A percentile compares a stretch with the other conserved stretches of the same genome.
Evolutionary conservation across 805 yeast genomes (phyloP).

Genomic region (Lipomyces mesembrius): DNA sequence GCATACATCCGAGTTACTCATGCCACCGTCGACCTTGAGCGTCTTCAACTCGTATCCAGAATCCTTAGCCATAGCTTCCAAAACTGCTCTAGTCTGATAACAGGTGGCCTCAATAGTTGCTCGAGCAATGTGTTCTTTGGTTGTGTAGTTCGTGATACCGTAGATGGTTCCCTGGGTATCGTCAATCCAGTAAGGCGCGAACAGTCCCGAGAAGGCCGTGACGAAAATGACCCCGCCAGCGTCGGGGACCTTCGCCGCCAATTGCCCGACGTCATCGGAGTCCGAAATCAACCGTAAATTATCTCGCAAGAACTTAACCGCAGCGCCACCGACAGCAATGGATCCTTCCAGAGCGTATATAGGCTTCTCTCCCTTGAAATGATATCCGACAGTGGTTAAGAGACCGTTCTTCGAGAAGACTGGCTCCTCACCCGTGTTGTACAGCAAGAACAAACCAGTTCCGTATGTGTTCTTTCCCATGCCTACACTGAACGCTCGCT

Average conservation of each 20-base stretch:
- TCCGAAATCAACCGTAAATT: slow-evolving; percentile 79
- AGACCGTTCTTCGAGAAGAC: slow-evolving; percentile 79
- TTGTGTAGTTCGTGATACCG: slow-evolving; percentile 91
- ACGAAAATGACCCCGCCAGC: slow-evolving; percentile 93
- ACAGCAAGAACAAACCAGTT: slow-evolving; percentile 89
- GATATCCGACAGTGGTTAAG: slow-evolving; percentile 85
- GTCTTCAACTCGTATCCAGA: slow-evolving; percentile 62
- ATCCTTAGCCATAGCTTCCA: slow-evolving; percentile 87
- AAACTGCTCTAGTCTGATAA: slow-evolving; percentile 87
- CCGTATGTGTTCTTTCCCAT: slow-evolving; percentile 96
- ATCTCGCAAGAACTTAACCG: slow-evolving; percentile 92
- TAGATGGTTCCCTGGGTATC: slow-evolving; percentile 90
- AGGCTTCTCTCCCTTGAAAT: slow-evolving; percentile 78
- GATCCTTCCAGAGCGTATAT: slow-evolving; percentile 94
- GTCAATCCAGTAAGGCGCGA: slow-evolving; percentile 95
- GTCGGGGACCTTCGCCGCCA: slow-evolving; percentile 78
- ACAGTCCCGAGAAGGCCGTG: slow-evolving; percentile 91
- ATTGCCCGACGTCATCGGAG: slow-evolving; percentile 87
- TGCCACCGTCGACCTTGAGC: slow-evolving; percentile 86
- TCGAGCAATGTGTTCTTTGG: slow-evolving; percentile 87
- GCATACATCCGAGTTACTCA: slow-evolving; percentile 87
- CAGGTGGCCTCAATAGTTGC: slow-evolving; percentile 96
- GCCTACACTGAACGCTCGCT: slow-evolving; percentile 80
- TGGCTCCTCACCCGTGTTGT: slow-evolving; percentile 79
- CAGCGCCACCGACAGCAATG: slow-evolving; percentile 93